Evolutionary conservation across 176 grass and related monocot species (phyloP), one percentile per base, ranked within the genome.

Genomic region (Alopecurus myosuroides): DNA sequence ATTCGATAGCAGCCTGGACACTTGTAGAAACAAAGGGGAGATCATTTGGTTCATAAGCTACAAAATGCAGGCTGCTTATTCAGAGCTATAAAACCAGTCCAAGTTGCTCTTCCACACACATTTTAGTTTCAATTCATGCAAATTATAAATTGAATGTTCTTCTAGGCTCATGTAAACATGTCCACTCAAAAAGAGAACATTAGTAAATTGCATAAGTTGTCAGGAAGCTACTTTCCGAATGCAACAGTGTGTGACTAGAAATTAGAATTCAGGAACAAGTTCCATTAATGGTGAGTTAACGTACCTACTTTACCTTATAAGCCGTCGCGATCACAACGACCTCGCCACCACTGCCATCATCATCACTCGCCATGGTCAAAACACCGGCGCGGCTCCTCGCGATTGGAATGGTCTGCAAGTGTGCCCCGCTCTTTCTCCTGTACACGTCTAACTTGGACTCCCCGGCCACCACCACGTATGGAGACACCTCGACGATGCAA

Each of bases 281-380:
- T 22, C 6, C n/a, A 82, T 62, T 46, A 55, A 83, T 72, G 7
- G 84, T 4, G 65, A 73, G 64, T 86, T 19, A 77, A 98, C 89
- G 9, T 98, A 95, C 93, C 91, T 98, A 98, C 96, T 41, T 94
- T 92, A 89, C 93, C 93, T 98, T 95, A 92, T 94, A 90, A 94
- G 93, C 84, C 39, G 93, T 95, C 73, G 96, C 89, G 3, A 98
- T 49, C 46, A 83, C 91, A 84, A 92, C 48, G 26, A 95, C 57
- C 0, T 89, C 87, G 0, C 68, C 81, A 33, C 84, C 70, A 34
- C 17, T 88, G 40, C 86, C 86, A 58, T 86, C 79, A 66, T 88
- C 93, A 29, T 94, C 91, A 14, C 77, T 91, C 7, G 84, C 89
- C 51, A 98, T 56, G 79, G 91, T 91, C 25, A 95, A 60, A 65